Evolutionary conservation across 352 stramenopile genomes (phyloP), one percentile per base, ranked within the genome.

Genomic region (Globisporangium echinulatum): DNA sequence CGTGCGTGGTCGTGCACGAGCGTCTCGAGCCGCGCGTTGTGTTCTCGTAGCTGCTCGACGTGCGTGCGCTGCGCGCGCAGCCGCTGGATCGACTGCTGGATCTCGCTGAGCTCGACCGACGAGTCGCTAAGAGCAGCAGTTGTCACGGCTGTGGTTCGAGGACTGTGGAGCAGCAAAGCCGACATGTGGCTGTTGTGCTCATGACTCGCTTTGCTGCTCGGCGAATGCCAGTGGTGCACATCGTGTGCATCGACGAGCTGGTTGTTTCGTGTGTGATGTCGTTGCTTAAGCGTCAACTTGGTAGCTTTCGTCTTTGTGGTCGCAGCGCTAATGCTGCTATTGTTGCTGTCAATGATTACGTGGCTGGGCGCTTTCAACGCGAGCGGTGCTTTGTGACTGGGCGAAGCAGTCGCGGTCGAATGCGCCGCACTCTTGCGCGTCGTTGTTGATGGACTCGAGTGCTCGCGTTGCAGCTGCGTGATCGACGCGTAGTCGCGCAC

Each of bases 21-120:
- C 8, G 47, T 19, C 46, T 86, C 69, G 25, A 87, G 67, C 1
- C 66, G 67, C 33, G 75, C 68, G 49, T 79, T 86, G 44, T 67
- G 60, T 4, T 77, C 49, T 1, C 66, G 65, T 8, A 89, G 62
- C 14, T 79, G 69, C 60, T 86, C 73, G 40, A 89, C 79, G 8
- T 83, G 77, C 15, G 72, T 66, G 11, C 71, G 75, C 50, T 89
- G 79, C 7, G 72, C 64, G 52, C 75, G 65, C 25, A 88, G 58
- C 25, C 75, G 69, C 56, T 78, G 54, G 13, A 83, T 73, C 0
- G 77, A 87, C 48, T 84, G 67, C 57, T 85, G 71, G 65, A 87
- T 86, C 42, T 87, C 67, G 46, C 47, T 61, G 25, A 79, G 46
- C 48, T 72, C 64, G 13, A 55, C 62, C 5, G 62, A 60, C 4